These are phyloP conservation scores for Penicillium nordicum DNA, from an alignment of 2,329 filamentous ascomycete genomes.

Conservation along the genomic window DNA sequence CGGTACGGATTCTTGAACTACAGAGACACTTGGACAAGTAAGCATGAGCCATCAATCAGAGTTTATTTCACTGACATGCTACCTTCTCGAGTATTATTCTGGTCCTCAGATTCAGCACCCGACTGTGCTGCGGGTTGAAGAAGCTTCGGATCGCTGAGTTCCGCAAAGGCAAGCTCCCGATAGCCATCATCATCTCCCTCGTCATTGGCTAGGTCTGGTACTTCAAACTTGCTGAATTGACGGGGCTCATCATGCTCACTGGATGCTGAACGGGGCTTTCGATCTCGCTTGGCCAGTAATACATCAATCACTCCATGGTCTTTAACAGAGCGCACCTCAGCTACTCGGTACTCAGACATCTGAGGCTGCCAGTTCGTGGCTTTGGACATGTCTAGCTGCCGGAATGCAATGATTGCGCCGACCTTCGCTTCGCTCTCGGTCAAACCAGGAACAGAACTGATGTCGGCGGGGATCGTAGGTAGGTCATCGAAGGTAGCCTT, in stretches of 20 bases:
- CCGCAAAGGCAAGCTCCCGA: constrained; percentile 57
- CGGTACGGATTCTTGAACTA: constrained; percentile 26
- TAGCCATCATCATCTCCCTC: constrained; percentile 57
- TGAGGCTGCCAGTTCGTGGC: constrained; percentile 47
- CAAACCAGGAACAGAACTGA: constrained; percentile 57
- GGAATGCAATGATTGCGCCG: constrained; percentile 46
- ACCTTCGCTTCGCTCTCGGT: constrained; percentile 31
- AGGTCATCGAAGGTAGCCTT: constrained; percentile 43
- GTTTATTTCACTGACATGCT: constrained; percentile 41
- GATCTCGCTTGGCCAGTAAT: constrained; percentile 66
- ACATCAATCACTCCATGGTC: constrained; percentile 58
- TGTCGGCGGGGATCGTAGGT: constrained; percentile 54
- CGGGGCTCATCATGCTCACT: constrained; percentile 63
- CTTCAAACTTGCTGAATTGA: constrained; percentile 75
- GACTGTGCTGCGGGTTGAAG: constrained; percentile 45
- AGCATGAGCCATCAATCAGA: constrained; percentile 25
- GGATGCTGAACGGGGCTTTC: constrained; percentile 57
- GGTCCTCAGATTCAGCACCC: constrained; percentile 23
- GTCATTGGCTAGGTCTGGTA: constrained; percentile 60
- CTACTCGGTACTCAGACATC: constrained; percentile 59
- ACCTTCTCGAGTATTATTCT: constrained; percentile 28
- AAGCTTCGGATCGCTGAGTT: constrained; percentile 67
- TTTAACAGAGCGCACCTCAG: constrained; percentile 57
- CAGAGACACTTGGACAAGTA: constrained; percentile 30
- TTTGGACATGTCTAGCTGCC: constrained; percentile 47